Base-by-base conservation (phyloP, 192 early-diverging fungal species). In the Entomortierella parvispora region DNA sequence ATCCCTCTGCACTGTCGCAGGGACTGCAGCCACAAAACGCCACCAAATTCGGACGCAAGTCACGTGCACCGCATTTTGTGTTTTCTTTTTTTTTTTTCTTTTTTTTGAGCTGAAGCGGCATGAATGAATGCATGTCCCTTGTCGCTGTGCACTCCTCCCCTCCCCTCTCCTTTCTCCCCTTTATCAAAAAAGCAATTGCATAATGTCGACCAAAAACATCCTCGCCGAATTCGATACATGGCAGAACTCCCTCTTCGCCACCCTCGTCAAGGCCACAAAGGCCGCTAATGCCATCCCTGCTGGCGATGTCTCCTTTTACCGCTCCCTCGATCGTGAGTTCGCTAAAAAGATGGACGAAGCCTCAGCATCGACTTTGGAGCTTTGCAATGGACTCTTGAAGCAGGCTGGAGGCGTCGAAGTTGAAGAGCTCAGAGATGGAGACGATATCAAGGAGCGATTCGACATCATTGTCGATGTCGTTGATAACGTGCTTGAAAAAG, bases 401-500 rank as follows among this genome's bases (percentile, higher is more conserved):
- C 74, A 50, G 17, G 69, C 62, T 20, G 60, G 80, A 10, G 79
- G 76, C 25, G 23, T 25, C 7, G 18, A 15, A 3, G 43, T 37
- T 2, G 62, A 62, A 49, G 55, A 45, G 2, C 77, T 84, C 23
- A 76, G 83, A 14, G 90, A 91, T 42, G 48, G 55, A n/a, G 92
- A 93, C 66, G 90, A 90, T 67, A 74, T 92, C 6, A 82, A 71
- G 10, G 89, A 95, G 22, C 77, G 86, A 20, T 98, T 88, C 61
- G 67, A 80, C 32, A 57, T 72, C 5, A 87, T 90, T 22, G 85
- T 90, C 9, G 95, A 96, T 57, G 85, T 88, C 22, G 82, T 95
- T 5, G 96, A 98, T 62, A 83, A 87, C 59, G 68, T 96, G 69
- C 81, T 96, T 9, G 95, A 98, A 80, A 88, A 87, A 58, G 91